phyloP scores from a whole-genome alignment of 75 land plant genomes.

The Cunninghamia lanceolata region DNA sequence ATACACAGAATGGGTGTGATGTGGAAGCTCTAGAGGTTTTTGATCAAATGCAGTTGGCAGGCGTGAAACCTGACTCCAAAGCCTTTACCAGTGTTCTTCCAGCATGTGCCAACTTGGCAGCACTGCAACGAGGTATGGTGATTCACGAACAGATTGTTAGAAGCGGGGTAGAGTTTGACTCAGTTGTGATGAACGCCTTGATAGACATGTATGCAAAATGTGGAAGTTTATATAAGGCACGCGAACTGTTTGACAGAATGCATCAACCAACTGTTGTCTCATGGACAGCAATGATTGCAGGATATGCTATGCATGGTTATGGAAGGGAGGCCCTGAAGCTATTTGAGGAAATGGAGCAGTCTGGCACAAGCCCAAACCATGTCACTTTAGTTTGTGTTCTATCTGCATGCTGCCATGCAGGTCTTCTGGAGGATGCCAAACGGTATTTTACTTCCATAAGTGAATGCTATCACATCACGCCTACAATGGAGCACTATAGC shows the following conservation, averaged over 20 bases:
- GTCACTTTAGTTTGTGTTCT: constrained; percentile 11
- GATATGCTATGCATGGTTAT: constrained; percentile 19
- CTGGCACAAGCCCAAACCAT: constrained; percentile 7
- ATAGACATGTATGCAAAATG: constrained; percentile 49
- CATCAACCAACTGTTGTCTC: constrained; percentile 23
- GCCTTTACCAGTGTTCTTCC: constrained; percentile 30
- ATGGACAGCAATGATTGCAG: constrained; percentile 41
- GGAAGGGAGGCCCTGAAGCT: constrained; percentile 14
- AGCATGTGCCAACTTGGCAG: constrained; percentile 19
- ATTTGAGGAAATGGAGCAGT: constrained; percentile 6
- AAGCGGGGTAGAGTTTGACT: constrained; percentile 23
- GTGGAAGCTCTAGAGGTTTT: constrained; percentile 15
- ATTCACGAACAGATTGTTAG: constrained; percentile 27
- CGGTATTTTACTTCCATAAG: constrained; percentile 8
- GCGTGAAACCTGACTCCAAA: constrained; percentile 24
- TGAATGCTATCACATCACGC: constrained; percentile 6
- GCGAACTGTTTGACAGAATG: constrained; percentile 27
- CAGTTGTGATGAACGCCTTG: constrained; percentile 27
- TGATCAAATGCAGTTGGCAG: constrained; percentile 12
- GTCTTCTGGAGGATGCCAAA: constrained; percentile 4
- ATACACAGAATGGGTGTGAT: constrained; percentile 16
- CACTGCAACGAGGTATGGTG: constrained; percentile 21
- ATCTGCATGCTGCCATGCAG: constrained; percentile 27
- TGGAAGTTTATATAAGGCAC: constrained; percentile 32
- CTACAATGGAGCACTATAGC: constrained; percentile 10